Evolutionary conservation across 441 rosid species (phyloP).

Genomic region (Metrosideros polymorpha): DNA sequence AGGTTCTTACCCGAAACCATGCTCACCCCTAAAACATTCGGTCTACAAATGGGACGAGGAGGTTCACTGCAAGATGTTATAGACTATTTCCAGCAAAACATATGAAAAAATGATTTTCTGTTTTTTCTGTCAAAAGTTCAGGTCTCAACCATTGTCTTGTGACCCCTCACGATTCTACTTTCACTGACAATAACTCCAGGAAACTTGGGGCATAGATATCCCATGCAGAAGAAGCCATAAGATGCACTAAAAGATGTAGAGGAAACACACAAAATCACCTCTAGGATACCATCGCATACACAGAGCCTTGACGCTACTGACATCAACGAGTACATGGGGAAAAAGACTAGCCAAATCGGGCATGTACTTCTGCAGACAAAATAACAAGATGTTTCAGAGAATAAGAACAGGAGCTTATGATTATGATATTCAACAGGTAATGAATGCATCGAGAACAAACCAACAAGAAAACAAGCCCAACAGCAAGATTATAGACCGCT

Average conservation of each 20-base stretch:
- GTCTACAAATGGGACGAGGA: not conserved
- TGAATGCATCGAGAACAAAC: not conserved
- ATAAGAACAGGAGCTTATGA: not conserved
- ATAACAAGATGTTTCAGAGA: not conserved
- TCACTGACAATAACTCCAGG: not conserved
- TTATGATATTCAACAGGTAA: not conserved
- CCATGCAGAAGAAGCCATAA: not conserved
- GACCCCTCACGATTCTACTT: not conserved
- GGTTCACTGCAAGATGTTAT: not conserved
- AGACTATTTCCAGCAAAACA: not conserved
- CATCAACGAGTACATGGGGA: slow-evolving; percentile 80
- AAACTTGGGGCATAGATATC: not conserved
- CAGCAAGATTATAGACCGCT: not conserved
- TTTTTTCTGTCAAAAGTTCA: not conserved
- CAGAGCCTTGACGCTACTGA: slow-evolving; percentile 78
- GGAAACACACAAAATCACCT: slow-evolving; percentile 32
- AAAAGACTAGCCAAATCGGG: slow-evolving; percentile 77
- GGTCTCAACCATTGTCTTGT: not conserved
- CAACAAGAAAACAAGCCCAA: not conserved
- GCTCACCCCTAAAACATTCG: no score
- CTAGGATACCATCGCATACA: slow-evolving; percentile 74
- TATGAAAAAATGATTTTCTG: not conserved
- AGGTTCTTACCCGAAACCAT: no score
- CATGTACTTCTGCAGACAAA: slow-evolving; percentile 75
- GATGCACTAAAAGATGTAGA: not conserved